phyloP scores from a whole-genome alignment of 805 yeast genomes.

The Cyberlindnera nakhonratchasimensis region DNA sequence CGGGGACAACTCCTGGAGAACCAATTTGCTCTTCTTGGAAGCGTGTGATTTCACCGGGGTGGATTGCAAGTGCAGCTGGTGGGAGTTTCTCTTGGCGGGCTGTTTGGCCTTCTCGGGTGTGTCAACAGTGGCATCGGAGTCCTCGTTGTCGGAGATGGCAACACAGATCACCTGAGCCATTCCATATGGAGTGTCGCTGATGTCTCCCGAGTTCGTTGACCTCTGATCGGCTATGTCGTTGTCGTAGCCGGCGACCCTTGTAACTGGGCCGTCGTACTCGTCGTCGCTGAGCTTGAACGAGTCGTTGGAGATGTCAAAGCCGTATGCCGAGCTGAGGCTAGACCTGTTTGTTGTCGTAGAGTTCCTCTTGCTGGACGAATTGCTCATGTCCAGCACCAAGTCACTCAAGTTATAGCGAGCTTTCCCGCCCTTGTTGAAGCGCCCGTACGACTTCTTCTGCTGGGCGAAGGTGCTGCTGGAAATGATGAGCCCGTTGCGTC shows the following conservation, averaged over 20 bases:
- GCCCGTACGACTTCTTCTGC: conserved; percentile 24
- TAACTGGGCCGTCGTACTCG: conserved; percentile 13
- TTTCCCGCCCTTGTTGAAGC: conserved; percentile 23
- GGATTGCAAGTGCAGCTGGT: conserved; percentile 7
- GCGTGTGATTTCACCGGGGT: conserved; percentile 10
- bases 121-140: conserved; percentile 17
- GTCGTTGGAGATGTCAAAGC: conserved; percentile 27
- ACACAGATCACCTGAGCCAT: conserved; percentile 21
- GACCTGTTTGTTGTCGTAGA: conserved; percentile 4
- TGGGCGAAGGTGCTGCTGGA: conserved; percentile 10
- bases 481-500: conserved; percentile 27
- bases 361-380: conserved; percentile 5
- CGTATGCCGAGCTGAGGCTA: conserved; percentile 6
- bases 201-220: conserved; percentile 11
- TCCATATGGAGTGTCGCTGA: conserved; percentile 23
- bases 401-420: conserved; percentile 26
- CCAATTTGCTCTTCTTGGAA: conserved; percentile 14
- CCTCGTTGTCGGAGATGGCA: conserved; percentile 27
- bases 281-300: conserved; percentile 25
- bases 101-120: conserved; percentile 15
- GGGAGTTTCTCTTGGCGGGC: conserved; percentile 10
- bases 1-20: conserved; percentile 23
- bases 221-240: conserved; percentile 7
- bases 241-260: background rate
- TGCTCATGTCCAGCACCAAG: conserved; percentile 19